Evolutionary conservation across 2,329 filamentous ascomycete species (phyloP).

Genomic region (Hortaea werneckii): DNA sequence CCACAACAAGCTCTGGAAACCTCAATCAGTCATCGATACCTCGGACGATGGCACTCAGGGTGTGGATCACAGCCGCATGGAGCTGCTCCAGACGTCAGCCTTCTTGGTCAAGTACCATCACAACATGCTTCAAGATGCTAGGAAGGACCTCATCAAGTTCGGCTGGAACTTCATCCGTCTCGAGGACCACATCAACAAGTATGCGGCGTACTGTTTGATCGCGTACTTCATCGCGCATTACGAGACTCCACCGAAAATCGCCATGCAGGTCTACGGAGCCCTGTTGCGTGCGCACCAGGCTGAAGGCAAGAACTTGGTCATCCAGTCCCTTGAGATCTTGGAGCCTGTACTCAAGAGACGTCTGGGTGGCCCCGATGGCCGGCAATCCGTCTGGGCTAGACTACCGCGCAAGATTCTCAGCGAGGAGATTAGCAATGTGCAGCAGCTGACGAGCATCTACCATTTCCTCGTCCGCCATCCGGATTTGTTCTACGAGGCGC

Average conservation of each 20-base stretch:
- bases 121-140: constrained; percentile 73
- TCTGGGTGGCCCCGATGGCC: constrained; percentile 61
- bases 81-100: constrained; percentile 86
- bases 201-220: constrained; percentile 92
- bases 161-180: constrained; percentile 96
- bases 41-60: constrained; percentile 77
- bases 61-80: constrained; percentile 92
- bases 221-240: constrained; percentile 97
- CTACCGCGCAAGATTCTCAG: constrained; percentile 82
- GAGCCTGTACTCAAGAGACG: constrained; percentile 88
- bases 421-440: constrained; percentile 88
- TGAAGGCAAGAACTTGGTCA: constrained; percentile 82
- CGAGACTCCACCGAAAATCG: constrained; percentile 92
- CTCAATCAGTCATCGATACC: constrained; percentile 61
- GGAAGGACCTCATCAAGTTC: constrained; percentile 98
- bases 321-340: constrained; percentile 86
- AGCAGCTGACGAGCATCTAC: constrained; percentile 95
- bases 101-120: constrained; percentile 94
- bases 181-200: constrained; percentile 99
- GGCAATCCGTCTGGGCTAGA: constrained; percentile 74
- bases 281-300: constrained; percentile 88
- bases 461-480: constrained; percentile 90
- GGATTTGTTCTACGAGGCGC: constrained; percentile 85
- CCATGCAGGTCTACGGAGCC: constrained; percentile 87
- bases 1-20: constrained; percentile 87